Conservation (phyloP, 225 moss, liverwort and hornwort species). For the Bryoerythrophyllum caledonicum region DNA sequence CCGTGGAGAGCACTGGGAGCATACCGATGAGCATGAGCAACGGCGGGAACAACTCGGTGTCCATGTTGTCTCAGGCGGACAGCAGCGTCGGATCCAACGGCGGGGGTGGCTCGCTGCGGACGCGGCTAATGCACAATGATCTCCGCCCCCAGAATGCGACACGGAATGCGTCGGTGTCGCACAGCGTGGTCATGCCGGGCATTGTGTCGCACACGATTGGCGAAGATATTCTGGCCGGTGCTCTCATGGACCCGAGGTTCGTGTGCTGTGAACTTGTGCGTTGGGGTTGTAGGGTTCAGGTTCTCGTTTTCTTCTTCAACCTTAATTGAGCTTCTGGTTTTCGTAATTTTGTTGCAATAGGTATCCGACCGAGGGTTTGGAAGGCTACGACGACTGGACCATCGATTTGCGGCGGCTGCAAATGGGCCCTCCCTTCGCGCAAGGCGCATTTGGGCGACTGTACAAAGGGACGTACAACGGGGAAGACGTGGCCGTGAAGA, state of each 20-base stretch:
- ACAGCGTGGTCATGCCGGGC: slow-evolving; percentile 74
- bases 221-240: slow-evolving; percentile 83
- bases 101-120: slow-evolving; percentile 58
- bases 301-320: background rate
- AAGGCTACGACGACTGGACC: slow-evolving; percentile 97
- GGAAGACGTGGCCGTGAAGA: slow-evolving; percentile 95
- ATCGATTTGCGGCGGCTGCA: slow-evolving; percentile 81
- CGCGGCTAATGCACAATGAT: slow-evolving; percentile 87
- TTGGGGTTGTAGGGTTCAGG: slow-evolving; percentile 20
- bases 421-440: slow-evolving; percentile 95
- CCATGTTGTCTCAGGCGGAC: slow-evolving; percentile 77
- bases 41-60: slow-evolving; percentile 80
- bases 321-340: slow-evolving; percentile 1
- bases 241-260: slow-evolving; percentile 84
- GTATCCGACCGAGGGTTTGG: slow-evolving; percentile 85
- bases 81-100: slow-evolving; percentile 95
- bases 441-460: slow-evolving; percentile 92
- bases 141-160: slow-evolving; percentile 67
- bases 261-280: background rate
- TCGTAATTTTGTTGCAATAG: slow-evolving; percentile 34
- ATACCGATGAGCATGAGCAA: slow-evolving; percentile 80
- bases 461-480: slow-evolving; percentile 96
- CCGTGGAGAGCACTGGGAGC: slow-evolving; percentile 89
- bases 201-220: slow-evolving; percentile 66
- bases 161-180: slow-evolving; percentile 62